These are phyloP conservation scores for Backusella liffmaniae DNA, from an alignment of 192 early-diverging fungal genomes.

Conservation along the genomic window DNA sequence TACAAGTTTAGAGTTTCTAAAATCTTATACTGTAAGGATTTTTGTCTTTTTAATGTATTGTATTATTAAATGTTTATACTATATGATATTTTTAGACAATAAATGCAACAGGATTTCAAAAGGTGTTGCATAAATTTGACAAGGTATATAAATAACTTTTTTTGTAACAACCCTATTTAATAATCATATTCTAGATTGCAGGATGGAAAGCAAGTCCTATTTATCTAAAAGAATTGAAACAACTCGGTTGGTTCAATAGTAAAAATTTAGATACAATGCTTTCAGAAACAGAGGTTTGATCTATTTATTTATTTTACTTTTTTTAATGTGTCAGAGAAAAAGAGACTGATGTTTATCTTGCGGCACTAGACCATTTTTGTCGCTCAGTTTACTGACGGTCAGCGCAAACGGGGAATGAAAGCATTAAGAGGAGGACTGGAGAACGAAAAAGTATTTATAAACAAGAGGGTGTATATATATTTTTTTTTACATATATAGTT, in stretches of 20 bases:
- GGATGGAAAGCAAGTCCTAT: conserved; percentile 47
- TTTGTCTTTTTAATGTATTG: neutral
- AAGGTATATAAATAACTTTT: conserved; percentile 37
- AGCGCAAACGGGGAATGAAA: conserved; percentile 61
- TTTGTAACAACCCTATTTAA: neutral
- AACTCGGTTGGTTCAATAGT: conserved; percentile 59
- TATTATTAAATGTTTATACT: neutral
- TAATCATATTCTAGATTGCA: conserved; percentile 31
- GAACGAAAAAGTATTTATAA: conserved; percentile 19
- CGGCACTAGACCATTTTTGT: conserved; percentile 52
- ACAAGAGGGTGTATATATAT: neutral
- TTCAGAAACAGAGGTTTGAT: conserved; percentile 55
- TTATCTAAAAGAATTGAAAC: conserved; percentile 44
- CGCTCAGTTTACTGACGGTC: conserved; percentile 60
- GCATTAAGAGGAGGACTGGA: conserved; percentile 57
- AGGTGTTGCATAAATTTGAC: conserved; percentile 77
- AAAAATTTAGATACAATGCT: conserved; percentile 53
- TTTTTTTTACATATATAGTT: neutral
- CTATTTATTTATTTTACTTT: neutral
- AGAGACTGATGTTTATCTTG: neutral
- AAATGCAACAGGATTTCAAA: conserved; percentile 65
- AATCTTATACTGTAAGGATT: conserved; percentile 57
- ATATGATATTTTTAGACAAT: conserved; percentile 9
- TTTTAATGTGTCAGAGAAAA: neutral
- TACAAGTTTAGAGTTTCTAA: conserved; percentile 66